Conservation (phyloP, 2,329 filamentous ascomycete species). For the Trichoderma cornu-damae region DNA sequence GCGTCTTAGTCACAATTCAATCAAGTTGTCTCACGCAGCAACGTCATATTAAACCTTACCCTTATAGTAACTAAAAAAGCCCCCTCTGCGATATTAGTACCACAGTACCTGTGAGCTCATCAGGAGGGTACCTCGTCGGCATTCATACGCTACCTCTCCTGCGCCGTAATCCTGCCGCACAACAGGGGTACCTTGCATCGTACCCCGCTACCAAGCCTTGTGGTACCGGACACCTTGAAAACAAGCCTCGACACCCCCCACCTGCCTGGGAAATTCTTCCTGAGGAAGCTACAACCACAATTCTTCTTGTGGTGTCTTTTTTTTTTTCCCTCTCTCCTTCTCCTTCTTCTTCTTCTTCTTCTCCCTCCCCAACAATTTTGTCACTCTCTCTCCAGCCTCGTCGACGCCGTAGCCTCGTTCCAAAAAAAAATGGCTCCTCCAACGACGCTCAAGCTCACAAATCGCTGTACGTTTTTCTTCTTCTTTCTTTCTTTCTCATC, state of each 20-base stretch:
- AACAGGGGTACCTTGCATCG: background rate
- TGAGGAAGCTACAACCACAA: background rate
- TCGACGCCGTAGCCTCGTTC: background rate
- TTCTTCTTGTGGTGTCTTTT: background rate
- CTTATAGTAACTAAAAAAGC: no score
- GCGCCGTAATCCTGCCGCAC: background rate
- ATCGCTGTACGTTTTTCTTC: constrained; percentile 25
- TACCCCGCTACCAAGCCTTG: constrained; percentile 2
- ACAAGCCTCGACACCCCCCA: background rate
- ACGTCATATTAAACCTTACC: no score
- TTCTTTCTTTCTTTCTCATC: no score
- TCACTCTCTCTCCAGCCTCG: background rate
- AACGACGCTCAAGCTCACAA: constrained; percentile 23
- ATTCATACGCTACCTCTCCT: constrained; percentile 1
- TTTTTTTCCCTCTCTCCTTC: background rate
- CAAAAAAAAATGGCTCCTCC: constrained; percentile 15
- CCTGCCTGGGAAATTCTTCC: background rate
- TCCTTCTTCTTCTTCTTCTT: no score
- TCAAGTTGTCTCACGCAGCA: no score
- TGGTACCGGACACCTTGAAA: background rate
- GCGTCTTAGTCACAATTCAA: no score
- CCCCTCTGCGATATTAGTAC: no score
- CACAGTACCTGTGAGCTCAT: no score
- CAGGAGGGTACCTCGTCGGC: background rate
- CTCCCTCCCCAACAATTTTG: no score